A percentile compares a stretch with the other conserved stretches of the same genome.
Evolutionary conservation across 140 eudicot species (phyloP).

Genomic region (Flaveria floridana): DNA sequence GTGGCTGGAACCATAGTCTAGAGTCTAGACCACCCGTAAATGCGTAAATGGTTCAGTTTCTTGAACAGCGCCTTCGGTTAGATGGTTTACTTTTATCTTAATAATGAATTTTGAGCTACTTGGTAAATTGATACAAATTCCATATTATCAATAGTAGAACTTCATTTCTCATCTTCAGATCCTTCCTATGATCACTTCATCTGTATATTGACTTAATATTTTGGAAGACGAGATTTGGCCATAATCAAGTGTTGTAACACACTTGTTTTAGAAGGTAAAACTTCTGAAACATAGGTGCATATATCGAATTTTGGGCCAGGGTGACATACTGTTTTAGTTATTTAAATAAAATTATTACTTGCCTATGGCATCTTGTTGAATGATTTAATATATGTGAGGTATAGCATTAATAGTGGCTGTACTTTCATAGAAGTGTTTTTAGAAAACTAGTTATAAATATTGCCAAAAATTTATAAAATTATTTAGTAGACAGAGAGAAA

Average conservation of each 20-base stretch:
- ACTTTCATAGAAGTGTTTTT: no score
- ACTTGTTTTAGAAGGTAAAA: background rate
- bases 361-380: no score
- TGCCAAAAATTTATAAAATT: no score
- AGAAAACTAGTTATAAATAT: no score
- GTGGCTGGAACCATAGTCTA: constrained; percentile 5
- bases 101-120: background rate
- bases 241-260: background rate
- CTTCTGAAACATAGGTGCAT: background rate
- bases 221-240: background rate
- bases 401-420: no score
- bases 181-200: background rate
- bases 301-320: no score
- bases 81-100: background rate
- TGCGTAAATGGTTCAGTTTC: background rate
- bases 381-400: no score
- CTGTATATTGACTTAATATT: background rate
- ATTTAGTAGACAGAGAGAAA: no score
- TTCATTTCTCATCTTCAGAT: no score
- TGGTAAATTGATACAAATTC: background rate
- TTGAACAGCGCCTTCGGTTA: constrained; percentile 4
- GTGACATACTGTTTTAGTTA: no score
- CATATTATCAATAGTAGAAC: background rate
- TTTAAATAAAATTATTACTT: no score
- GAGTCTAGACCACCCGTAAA: background rate